Evolutionary conservation across 2,329 filamentous ascomycete genomes (phyloP), one percentile per base, ranked within the genome.

Genomic region (Diaporthe vexans): DNA sequence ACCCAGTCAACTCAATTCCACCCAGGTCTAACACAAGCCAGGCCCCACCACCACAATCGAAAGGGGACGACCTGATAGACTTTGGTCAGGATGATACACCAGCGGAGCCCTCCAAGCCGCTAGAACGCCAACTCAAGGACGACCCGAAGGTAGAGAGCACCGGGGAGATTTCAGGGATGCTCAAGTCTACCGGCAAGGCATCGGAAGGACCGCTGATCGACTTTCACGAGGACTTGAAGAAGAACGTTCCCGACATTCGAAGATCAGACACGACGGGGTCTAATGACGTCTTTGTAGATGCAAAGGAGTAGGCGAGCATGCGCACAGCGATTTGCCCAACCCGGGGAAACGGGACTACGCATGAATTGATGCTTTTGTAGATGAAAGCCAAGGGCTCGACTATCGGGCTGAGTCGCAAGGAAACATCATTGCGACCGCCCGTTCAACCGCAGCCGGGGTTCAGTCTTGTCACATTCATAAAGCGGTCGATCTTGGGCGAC

Each of bases 1-100:
- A 85, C 56, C 84, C 87, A 72, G 85, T 87, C 81, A 89, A 89
- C 78, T 81, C 88, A 76, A 91, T 93, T 73, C 89, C 91, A 75
- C 86, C 89, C 75, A 85, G 85, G 65, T 76, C 77, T 52, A 73
- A 58, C 19, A 78, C 71, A 33, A 77, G 35, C 74, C 77, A 79
- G 37, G 78, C 77, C 13, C 78, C 79, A 29, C 57, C 67, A 3
- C 48, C 54, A 26, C 72, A 72, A 15, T 51, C 68, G 15, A 67
- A 52, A 11, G 37, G 63, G 24, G 82, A 81, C 43, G 84, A 90
- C 76, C 83, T 93, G 63, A 91, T 93, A 76, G 88, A 93, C 77
- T 88, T 92, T 78, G 88, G 87, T 10, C 86, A 88, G 73, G 82
- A 85, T 71, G 83, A 86, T 58, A 76, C 43, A 13, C 76, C 35